Conservation (phyloP, 179 eudicot genomes). For the Beta lomatogona region DNA sequence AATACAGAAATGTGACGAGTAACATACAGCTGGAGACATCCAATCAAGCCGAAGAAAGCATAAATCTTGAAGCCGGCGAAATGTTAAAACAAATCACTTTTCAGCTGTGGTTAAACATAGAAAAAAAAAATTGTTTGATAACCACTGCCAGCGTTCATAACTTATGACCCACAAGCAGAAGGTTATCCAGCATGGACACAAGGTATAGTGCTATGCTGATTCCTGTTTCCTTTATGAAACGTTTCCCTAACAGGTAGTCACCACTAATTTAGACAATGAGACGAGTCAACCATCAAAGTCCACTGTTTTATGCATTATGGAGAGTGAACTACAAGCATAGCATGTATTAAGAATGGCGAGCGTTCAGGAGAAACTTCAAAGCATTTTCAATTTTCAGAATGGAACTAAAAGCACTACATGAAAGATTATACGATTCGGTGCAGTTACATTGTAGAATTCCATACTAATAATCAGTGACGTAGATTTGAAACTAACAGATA, state of each 20-base stretch:
- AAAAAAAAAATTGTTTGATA: neutral
- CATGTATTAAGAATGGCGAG: neutral
- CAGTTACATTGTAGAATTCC: neutral
- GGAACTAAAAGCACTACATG: neutral
- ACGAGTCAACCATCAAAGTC: neutral
- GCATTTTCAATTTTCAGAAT: slow-evolving; percentile 1
- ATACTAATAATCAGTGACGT: neutral
- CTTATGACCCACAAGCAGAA: neutral
- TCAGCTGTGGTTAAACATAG: neutral
- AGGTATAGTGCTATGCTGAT: neutral
- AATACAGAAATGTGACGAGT: neutral
- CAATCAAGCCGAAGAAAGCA: neutral
- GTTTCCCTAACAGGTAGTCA: neutral
- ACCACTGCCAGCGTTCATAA: neutral
- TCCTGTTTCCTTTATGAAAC: neutral
- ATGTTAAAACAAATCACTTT: neutral
- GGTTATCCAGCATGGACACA: neutral
- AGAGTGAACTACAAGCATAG: neutral
- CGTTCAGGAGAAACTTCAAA: neutral
- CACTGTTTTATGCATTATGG: neutral
- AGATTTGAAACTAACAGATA: neutral
- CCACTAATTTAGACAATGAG: neutral
- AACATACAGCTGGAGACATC: neutral
- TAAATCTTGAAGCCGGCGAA: neutral
- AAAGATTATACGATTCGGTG: neutral